phyloP scores from a whole-genome alignment of 2,329 filamentous ascomycete species.

The Trichocomaceae sp. region DNA sequence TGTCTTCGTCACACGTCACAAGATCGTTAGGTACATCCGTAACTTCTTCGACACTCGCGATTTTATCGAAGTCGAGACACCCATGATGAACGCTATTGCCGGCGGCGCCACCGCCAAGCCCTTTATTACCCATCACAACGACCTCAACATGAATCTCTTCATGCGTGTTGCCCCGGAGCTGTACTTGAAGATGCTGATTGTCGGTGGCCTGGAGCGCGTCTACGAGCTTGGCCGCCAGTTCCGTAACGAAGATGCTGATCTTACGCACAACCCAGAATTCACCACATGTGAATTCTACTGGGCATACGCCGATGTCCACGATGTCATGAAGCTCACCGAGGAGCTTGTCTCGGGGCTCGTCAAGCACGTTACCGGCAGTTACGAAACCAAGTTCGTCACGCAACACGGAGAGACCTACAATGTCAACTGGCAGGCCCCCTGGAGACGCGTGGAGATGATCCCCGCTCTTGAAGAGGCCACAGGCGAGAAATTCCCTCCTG shows the following conservation, averaged over 20 bases:
- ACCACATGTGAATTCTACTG: constrained; percentile 97
- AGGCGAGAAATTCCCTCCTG: constrained; percentile 88
- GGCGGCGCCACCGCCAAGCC: constrained; percentile 93
- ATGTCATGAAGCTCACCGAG: constrained; percentile 85
- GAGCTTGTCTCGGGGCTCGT: constrained; percentile 86
- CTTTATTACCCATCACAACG: constrained; percentile 94
- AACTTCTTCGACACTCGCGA: constrained; percentile 80
- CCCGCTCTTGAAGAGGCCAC: constrained; percentile 80
- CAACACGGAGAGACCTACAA: constrained; percentile 79
- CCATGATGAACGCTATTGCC: constrained; percentile 94
- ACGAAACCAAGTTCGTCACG: constrained; percentile 78
- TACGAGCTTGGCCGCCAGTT: constrained; percentile 96
- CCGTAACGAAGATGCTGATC: constrained; percentile 83
- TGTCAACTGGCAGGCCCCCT: constrained; percentile 94
- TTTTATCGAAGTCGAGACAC: constrained; percentile 92
- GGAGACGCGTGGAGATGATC: constrained; percentile 94
- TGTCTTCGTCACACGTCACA: constrained; percentile 75
- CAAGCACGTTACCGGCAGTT: constrained; percentile 78
- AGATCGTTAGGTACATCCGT: constrained; percentile 84
- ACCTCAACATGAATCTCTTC: constrained; percentile 87
- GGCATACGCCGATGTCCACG: constrained; percentile 87
- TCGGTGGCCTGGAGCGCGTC: constrained; percentile 87
- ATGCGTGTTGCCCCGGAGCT: constrained; percentile 93
- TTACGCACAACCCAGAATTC: constrained; percentile 98
- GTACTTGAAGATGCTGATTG: constrained; percentile 92